Conservation (phyloP, 2,329 filamentous ascomycete genomes). For the Periconia macrospinosa region DNA sequence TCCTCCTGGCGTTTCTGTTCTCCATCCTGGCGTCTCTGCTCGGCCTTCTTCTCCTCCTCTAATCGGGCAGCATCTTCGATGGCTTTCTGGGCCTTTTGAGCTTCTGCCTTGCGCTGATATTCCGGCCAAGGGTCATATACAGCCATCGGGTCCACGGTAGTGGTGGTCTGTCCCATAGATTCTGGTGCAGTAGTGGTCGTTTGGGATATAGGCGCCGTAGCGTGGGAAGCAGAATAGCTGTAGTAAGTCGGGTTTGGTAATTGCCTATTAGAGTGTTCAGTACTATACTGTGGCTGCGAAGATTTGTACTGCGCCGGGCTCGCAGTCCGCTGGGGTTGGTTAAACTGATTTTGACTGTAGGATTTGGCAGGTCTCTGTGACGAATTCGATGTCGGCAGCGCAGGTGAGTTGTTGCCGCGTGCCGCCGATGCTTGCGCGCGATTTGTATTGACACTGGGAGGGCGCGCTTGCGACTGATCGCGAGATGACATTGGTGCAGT, state of each 20-base stretch:
- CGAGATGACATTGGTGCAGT: constrained; percentile 1
- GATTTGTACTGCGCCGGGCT: constrained; percentile 25
- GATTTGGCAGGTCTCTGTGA: constrained; percentile 26
- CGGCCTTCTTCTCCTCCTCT: constrained; percentile 35
- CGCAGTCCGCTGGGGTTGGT: constrained; percentile 27
- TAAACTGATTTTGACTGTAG: constrained; percentile 16
- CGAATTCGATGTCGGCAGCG: constrained; percentile 23
- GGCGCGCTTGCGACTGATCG: constrained; percentile 21
- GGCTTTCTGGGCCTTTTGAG: constrained; percentile 33
- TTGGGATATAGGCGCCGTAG: constrained; percentile 16
- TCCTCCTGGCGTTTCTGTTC: constrained; percentile 12
- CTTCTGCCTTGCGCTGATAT: constrained; percentile 47
- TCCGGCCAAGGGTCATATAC: constrained; percentile 58
- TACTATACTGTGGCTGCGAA: constrained; percentile 17
- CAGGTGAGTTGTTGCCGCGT: constrained; percentile 26
- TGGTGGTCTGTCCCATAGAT: constrained; percentile 32
- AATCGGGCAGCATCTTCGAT: constrained; percentile 36
- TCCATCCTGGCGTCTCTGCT: constrained; percentile 31
- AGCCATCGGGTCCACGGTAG: constrained; percentile 56
- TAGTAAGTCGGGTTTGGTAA: constrained; percentile 25
- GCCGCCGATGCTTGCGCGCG: constrained; percentile 16
- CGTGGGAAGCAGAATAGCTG: constrained; percentile 18
- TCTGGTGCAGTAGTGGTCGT: constrained; percentile 20
- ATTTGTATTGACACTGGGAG: constrained; percentile 30
- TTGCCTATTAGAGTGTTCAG: constrained; percentile 25